phyloP scores from a whole-genome alignment of 306 rosid species.

The Gynostemma pentaphyllum region DNA sequence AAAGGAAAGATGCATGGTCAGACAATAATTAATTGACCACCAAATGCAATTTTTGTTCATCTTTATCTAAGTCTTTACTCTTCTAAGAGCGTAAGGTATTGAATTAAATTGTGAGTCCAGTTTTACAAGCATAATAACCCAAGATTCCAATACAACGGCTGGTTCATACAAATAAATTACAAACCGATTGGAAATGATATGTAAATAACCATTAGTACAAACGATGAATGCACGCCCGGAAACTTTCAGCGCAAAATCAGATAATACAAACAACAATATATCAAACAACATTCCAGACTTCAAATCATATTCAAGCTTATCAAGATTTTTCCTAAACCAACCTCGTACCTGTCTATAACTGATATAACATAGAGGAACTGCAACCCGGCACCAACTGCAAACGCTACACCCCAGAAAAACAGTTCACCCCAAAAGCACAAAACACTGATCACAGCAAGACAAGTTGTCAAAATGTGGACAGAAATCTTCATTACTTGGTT shows the following conservation, averaged over 20 bases:
- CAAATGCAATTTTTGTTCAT: neutral
- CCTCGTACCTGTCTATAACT: conserved; percentile 65
- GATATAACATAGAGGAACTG: conserved; percentile 84
- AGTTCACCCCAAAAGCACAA: conserved; percentile 79
- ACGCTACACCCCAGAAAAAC: conserved; percentile 87
- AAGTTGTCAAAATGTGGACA: conserved; percentile 87
- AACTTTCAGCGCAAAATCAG: neutral
- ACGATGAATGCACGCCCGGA: neutral
- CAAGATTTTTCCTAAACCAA: conserved; percentile 2
- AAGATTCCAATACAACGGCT: no score
- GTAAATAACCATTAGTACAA: neutral
- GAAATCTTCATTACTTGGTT: conserved; percentile 77
- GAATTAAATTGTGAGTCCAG: no score
- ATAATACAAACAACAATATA: neutral
- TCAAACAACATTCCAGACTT: neutral
- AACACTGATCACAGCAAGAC: conserved; percentile 90
- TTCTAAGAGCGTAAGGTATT: neutral
- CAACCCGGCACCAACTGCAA: conserved; percentile 65
- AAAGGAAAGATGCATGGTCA: conserved; percentile 17
- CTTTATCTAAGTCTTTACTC: neutral
- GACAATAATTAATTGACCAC: conserved; percentile 10
- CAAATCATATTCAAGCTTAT: neutral
- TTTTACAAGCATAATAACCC: no score
- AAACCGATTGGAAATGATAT: neutral
- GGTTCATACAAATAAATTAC: no score